Base-by-base conservation (phyloP, 169 alveolate genomes). In the Plasmodium yoelii region DNA sequence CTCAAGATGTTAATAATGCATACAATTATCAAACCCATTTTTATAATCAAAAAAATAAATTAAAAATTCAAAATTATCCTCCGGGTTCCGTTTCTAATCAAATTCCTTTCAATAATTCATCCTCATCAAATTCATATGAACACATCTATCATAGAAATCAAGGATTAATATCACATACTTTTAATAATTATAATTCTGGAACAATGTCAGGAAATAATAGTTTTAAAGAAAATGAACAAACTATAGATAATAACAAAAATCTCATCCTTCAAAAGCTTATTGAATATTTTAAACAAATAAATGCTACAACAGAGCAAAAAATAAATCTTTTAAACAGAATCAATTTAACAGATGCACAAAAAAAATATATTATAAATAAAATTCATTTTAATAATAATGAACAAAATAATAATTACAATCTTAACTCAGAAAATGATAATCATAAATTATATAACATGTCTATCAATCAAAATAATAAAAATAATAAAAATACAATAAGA, bases 291-390 rank as follows among this genome's bases (percentile, higher is more conserved):
- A 63, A 8, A 26, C 22, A 22, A 1, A 61, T 34, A 12, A 44
- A 75, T 2, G 88, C 67, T 4, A n/a, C 39, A n/a, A 64, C 61
- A 1, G 88, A 75, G 34, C 77, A 75, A 39, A 55, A 22, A 12
- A 60, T 10, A 2, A 26, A 9, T 22, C 49, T 75, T 42, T 6
- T 61, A 8, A 61, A 46, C 8, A 51, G 26, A 13, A 24, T 60
- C 44, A 53, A 42, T 24, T 13, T 49, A 60, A 74, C 26, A 0
- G 64, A 60, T 42, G 73, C 53, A 12, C 67, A 39, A 8, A 67
- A 67, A 63, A 56, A 22, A 13, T 53, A 28, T 73, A 18, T 44
- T 7, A 56, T 61, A 18, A 22, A 19, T 22, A 49, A 57, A 5
- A 18, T 73, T 1, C 6, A 46, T 26, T 56, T 19, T 28, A n/a